These are phyloP conservation scores for Aphanomyces astaci DNA, from an alignment of 352 stramenopile species.

Conservation along the genomic window DNA sequence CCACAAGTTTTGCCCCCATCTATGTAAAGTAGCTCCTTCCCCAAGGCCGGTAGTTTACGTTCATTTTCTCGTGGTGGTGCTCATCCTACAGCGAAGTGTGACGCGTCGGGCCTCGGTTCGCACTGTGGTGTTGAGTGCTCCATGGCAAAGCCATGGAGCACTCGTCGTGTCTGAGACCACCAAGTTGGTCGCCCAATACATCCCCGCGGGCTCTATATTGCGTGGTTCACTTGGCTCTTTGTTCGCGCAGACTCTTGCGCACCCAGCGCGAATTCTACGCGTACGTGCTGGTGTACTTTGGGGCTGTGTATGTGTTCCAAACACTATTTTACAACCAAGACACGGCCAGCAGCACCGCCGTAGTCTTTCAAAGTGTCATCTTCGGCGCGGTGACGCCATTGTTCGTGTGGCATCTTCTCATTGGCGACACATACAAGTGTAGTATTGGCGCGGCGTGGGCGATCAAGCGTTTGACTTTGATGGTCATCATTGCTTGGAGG, in stretches of 20 bases:
- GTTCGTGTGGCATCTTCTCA: conserved; percentile 60
- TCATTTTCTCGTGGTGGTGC: not conserved
- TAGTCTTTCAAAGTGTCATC: conserved; percentile 39
- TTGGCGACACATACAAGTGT: conserved; percentile 62
- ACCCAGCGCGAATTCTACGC: conserved; percentile 33
- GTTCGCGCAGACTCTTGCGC: too few species aligned
- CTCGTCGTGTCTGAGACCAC: not conserved
- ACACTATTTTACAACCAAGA: not conserved
- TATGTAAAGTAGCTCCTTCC: not conserved
- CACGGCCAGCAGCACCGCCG: conserved; percentile 28
- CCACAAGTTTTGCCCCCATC: not conserved
- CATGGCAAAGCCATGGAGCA: not conserved
- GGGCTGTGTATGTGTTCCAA: not conserved
- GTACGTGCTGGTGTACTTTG: conserved; percentile 31
- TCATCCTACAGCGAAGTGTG: not conserved
- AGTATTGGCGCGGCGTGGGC: conserved; percentile 59
- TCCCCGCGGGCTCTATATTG: too few species aligned
- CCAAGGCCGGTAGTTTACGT: not conserved
- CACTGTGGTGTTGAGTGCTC: not conserved
- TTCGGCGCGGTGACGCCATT: conserved; percentile 52
- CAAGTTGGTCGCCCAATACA: not conserved
- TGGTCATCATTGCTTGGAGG: conserved; percentile 17
- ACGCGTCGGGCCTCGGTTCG: not conserved
- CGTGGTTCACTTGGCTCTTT: too few species aligned
- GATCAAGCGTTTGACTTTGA: conserved; percentile 31